Base-by-base conservation (phyloP, 306 rosid species). In the Crotalaria pallida region DNA sequence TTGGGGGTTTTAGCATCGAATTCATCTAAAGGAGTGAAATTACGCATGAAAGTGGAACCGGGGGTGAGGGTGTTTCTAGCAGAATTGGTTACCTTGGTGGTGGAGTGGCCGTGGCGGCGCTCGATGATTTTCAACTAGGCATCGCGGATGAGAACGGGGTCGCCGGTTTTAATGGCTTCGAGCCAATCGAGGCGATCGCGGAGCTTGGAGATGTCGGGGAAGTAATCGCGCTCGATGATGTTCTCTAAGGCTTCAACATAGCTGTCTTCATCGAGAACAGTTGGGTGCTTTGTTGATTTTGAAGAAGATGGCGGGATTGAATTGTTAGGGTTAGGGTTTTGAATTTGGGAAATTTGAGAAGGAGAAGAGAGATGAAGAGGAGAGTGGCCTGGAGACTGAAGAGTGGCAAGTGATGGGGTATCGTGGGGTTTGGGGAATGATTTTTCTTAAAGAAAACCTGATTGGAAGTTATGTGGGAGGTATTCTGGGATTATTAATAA, bases 101-200 rank as follows among this genome's bases (percentile, higher is more conserved):
- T 58, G n/a, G n/a, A n/a, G n/a, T n/a, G n/a, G 10, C 60, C 83
- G 17, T 44, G 51, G 6, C 96, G 97, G 49, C 96, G 96, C 78
- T 89, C 96, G 50, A 95, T 84, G 64, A 95, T 95, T 86, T 95
- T 92, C 80, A 95, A 71, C 74, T 95, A 96, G 31, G 93, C 99
- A 44, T 95, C 99, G 0, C 97, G 96, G 43, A 95, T 89, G 33
- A 77, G 91, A 52, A 95, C 75, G 6, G 96, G 97, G 52, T 95
- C 97, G 10, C 90, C 82, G 17, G 92, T 84, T 74, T 72, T 89
- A 71, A 87, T 58, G 23, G 99, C 99, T 74, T 89, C 91, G 11
- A 91, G 89, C 99, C 97, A 95, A 17, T 95, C 99, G 44, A 86
- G 96, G 67, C 97, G 96, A 53, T 95, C 99, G 23, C 96, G 84